Evolutionary conservation across 306 rosid genomes (phyloP).

Genomic region (Medicago truncatula): MtrunA17r5.0-ANR NC_053043.1:5803001-5803500

Average conservation of each 20-base stretch:
- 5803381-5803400: neutral
- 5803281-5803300: neutral
- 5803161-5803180: neutral
- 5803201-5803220: neutral
- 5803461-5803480: slow-evolving; percentile 54
- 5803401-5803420: no score
- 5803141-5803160: neutral
- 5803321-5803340: neutral
- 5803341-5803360: no score
- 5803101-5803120: slow-evolving; percentile 23
- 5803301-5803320: neutral
- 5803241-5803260: neutral
- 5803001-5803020: no score
- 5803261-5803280: neutral
- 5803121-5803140: slow-evolving; percentile 12
- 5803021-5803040: neutral
- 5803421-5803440: neutral
- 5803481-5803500: slow-evolving; percentile 88
- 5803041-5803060: neutral
- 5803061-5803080: neutral
- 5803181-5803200: no score
- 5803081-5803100: no score
- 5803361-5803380: neutral
- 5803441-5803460: neutral
- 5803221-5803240: neutral